A percentile compares a stretch with the other conserved stretches of the same genome.
phyloP scores from a whole-genome alignment of 2,329 filamentous ascomycete genomes.

The Zymoseptoria brevis region DNA sequence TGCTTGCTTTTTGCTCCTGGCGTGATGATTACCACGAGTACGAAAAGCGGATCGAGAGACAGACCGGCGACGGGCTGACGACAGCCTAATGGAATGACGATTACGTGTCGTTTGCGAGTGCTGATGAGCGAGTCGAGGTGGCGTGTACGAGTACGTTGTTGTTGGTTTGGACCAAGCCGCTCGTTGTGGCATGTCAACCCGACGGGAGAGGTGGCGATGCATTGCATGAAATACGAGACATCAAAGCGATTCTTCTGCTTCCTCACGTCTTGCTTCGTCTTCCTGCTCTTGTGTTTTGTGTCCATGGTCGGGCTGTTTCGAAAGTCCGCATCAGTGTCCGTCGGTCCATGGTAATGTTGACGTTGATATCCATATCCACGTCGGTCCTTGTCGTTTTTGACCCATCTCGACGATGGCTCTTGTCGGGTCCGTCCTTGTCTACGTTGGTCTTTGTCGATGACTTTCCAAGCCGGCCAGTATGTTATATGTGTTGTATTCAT shows the following conservation, averaged over 20 bases:
- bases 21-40: background rate
- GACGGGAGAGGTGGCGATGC: background rate
- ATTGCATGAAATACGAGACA: background rate
- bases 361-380: background rate
- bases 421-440: too few species aligned
- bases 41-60: background rate
- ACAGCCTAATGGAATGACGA: background rate
- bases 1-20: background rate
- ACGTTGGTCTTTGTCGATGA: too few species aligned
- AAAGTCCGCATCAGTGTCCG: background rate
- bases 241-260: background rate
- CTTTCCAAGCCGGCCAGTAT: too few species aligned
- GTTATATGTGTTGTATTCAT: background rate
- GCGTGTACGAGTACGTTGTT: background rate
- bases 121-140: background rate
- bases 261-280: background rate
- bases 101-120: background rate
- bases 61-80: background rate
- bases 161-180: background rate
- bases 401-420: background rate
- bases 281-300: background rate
- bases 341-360: background rate
- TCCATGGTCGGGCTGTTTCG: background rate
- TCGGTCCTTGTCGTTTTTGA: background rate
- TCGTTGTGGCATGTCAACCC: background rate